These are phyloP conservation scores for Trichoderma asperellum DNA, from an alignment of 2,329 filamentous ascomycete genomes.

Conservation along the genomic window DNA sequence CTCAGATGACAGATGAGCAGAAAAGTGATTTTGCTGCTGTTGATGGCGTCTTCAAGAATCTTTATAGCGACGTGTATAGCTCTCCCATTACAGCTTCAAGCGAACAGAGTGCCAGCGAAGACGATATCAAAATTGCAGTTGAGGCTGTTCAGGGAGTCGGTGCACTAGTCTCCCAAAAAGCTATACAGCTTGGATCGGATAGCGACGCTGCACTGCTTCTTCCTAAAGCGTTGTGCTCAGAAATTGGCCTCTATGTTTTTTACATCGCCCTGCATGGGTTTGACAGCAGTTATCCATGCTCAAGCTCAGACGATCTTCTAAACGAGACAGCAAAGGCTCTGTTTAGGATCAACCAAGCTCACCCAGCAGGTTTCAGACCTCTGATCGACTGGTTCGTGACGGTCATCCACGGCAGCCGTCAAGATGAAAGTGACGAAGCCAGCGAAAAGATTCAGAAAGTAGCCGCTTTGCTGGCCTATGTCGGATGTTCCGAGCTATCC, in stretches of 20 bases:
- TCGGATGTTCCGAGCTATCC: slow-evolving; percentile 53
- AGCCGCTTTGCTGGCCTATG: slow-evolving; percentile 51
- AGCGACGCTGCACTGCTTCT: slow-evolving; percentile 39
- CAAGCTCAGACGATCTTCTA: slow-evolving; percentile 43
- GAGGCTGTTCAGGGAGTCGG: slow-evolving; percentile 53
- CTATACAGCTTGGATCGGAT: not conserved
- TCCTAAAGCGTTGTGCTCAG: slow-evolving; percentile 41
- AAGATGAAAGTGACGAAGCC: slow-evolving; percentile 32
- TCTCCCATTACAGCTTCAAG: slow-evolving; percentile 41
- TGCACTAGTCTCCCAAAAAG: slow-evolving; percentile 48
- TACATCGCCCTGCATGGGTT: slow-evolving; percentile 37
- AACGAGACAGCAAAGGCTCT: slow-evolving; percentile 49
- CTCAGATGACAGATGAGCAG: slow-evolving; percentile 42
- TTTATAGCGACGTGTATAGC: slow-evolving; percentile 52
- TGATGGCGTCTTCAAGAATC: slow-evolving; percentile 44
- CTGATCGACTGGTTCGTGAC: slow-evolving; percentile 39
- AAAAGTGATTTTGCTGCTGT: slow-evolving; percentile 44
- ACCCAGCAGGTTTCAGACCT: slow-evolving; percentile 42
- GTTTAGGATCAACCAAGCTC: slow-evolving; percentile 44
- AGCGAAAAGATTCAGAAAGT: slow-evolving; percentile 42
- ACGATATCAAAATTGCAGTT: slow-evolving; percentile 48
- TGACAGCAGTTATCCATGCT: slow-evolving; percentile 31
- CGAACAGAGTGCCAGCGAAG: slow-evolving; percentile 39
- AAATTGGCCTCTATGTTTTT: slow-evolving; percentile 46
- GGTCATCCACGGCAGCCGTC: slow-evolving; percentile 36